These are phyloP conservation scores for Botrytis medusae DNA, from an alignment of 2,329 filamentous ascomycete species.

Conservation along the genomic window DNA sequence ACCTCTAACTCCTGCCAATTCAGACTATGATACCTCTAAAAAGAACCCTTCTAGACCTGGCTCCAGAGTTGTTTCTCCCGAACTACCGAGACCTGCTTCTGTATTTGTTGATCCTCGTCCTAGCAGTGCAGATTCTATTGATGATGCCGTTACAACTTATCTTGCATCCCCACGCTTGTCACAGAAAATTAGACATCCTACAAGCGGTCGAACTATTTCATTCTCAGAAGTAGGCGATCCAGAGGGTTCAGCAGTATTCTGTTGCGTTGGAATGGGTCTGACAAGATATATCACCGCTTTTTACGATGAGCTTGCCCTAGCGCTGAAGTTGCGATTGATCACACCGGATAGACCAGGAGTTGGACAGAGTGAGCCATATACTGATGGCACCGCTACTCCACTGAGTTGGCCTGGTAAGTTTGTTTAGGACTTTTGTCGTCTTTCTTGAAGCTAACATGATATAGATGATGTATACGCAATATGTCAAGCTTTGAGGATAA, in stretches of 20 bases:
- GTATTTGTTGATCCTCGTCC: constrained; percentile 65
- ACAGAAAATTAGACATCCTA: constrained; percentile 82
- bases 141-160: constrained; percentile 83
- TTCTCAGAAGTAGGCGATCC: constrained; percentile 97
- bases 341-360: constrained; percentile 93
- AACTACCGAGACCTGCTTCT: constrained; percentile 31
- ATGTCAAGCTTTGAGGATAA: constrained; percentile 87
- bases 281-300: constrained; percentile 96
- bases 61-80: constrained; percentile 34
- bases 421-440: not conserved
- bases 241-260: constrained; percentile 87
- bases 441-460: constrained; percentile 32
- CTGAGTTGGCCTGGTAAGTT: constrained; percentile 86
- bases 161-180: constrained; percentile 79
- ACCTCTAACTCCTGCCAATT: constrained; percentile 42
- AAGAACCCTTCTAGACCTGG: constrained; percentile 43
- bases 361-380: constrained; percentile 83
- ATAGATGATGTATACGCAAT: constrained; percentile 84
- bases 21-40: constrained; percentile 39
- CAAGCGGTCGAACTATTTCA: constrained; percentile 83
- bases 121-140: constrained; percentile 79
- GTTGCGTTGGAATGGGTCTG: constrained; percentile 96
- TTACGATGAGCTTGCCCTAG: constrained; percentile 91
- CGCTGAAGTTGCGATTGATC: constrained; percentile 83
- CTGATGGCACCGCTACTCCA: constrained; percentile 79